phyloP scores from a whole-genome alignment of 208 protist genomes.

The Leishmania gerbilli region DNA sequence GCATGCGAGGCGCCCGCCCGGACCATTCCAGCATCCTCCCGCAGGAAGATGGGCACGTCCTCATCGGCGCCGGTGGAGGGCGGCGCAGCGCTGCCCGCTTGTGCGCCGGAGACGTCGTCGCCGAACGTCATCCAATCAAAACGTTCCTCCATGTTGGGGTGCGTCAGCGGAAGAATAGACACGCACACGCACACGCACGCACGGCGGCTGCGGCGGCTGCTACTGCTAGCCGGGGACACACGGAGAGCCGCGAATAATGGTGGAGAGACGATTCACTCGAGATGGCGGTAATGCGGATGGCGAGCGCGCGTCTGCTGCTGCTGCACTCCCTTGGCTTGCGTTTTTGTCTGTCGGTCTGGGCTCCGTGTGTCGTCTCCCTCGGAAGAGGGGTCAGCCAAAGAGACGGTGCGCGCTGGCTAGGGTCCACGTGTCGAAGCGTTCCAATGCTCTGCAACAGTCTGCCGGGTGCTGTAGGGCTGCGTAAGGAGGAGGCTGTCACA shows the following conservation, averaged over 20 bases:
- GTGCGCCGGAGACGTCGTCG: constrained; percentile 8
- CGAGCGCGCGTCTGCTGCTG: not conserved
- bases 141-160: constrained; percentile 11
- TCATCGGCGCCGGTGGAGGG: not conserved
- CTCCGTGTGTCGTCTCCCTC: too few relatives aligned
- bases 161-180: not conserved
- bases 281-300: not conserved
- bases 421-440: not conserved
- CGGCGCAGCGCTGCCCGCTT: not conserved
- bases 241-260: not conserved
- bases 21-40: constrained; percentile 16
- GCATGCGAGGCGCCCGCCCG: not conserved
- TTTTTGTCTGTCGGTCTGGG: not conserved
- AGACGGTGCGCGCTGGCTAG: not conserved
- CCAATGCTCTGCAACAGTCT: not conserved
- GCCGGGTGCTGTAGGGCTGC: too few relatives aligned
- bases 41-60: constrained; percentile 22
- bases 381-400: not conserved
- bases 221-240: not conserved
- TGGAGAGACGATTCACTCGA: constrained; percentile 1
- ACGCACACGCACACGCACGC: not conserved
- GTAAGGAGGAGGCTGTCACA: not conserved
- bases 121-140: constrained; percentile 48
- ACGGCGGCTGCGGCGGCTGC: too few relatives aligned
- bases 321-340: not conserved